A percentile compares a stretch with the other conserved stretches of the same genome.
These are phyloP conservation scores for Micractinium sp. DNA, from an alignment of 139 green algal genomes.

Conservation along the genomic window DNA sequence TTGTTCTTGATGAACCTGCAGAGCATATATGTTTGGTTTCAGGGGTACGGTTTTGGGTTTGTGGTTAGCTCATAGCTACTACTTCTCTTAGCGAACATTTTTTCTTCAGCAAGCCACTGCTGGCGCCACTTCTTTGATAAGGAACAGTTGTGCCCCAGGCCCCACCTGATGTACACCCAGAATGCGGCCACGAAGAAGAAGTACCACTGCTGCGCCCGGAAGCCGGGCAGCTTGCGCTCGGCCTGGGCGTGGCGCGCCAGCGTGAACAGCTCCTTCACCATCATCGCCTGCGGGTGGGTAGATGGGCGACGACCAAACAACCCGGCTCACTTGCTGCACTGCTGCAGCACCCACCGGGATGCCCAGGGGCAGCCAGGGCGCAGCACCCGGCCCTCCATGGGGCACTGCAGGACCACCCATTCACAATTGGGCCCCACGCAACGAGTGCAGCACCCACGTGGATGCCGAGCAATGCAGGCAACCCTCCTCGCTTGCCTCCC, in stretches of 20 bases:
- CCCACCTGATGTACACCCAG: conserved; percentile 90
- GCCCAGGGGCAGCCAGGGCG: no score
- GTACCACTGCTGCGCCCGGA: conserved; percentile 88
- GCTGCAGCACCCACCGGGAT: not conserved
- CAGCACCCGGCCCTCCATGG: not conserved
- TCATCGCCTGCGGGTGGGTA: conserved; percentile 60
- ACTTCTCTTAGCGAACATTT: no score
- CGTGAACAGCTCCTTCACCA: conserved; percentile 85
- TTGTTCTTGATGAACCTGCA: conserved; percentile 91
- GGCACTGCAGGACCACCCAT: not conserved
- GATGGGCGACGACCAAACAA: not conserved
- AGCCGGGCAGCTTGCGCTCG: conserved; percentile 69
- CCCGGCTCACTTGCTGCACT: no score
- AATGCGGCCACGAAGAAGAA: conserved; percentile 92
- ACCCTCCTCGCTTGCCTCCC: no score
- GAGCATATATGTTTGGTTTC: not conserved
- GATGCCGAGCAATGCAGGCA: not conserved
- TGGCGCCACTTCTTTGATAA: no score
- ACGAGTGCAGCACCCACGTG: not conserved
- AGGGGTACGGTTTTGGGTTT: no score
- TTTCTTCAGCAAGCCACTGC: no score
- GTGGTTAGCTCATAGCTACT: no score
- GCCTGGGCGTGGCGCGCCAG: conserved; percentile 73
- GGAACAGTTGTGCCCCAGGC: not conserved
- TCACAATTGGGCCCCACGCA: not conserved